Conservation (phyloP, 2,329 filamentous ascomycete genomes). For the Ceratocystis alfenasii region DNA sequence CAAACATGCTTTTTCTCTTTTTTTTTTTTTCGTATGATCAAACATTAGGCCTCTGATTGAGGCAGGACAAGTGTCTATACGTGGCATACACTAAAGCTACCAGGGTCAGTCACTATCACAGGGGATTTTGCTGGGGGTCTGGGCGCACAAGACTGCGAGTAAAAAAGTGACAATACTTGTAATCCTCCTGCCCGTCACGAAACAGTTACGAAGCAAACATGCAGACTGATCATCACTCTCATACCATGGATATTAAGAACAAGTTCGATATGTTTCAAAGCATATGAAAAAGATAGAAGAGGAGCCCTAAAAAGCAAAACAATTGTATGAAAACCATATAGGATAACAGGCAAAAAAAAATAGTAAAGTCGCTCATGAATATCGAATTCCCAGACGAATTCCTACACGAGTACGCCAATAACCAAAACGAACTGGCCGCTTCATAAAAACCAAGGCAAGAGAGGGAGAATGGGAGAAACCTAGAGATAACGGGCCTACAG, state of each 20-base stretch:
- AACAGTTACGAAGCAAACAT: too few species aligned
- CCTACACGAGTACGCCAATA: not conserved
- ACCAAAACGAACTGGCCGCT: not conserved
- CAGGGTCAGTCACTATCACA: too few species aligned
- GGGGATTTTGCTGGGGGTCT: too few species aligned
- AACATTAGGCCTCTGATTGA: not conserved
- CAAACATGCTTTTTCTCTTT: not conserved
- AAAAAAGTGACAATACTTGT: too few species aligned
- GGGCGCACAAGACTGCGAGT: too few species aligned
- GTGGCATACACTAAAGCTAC: too few species aligned
- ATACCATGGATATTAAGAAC: not conserved
- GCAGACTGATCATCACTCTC: not conserved
- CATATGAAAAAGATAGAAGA: not conserved
- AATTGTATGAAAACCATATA: not conserved
- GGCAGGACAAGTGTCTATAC: too few species aligned
- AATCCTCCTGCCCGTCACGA: too few species aligned
- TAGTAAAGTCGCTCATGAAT: not conserved
- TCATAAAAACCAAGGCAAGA: not conserved
- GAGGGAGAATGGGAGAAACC: not conserved
- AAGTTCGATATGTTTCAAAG: not conserved
- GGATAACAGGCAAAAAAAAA: not conserved
- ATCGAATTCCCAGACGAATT: not conserved
- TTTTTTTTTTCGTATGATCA: not conserved
- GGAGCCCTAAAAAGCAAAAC: not conserved
- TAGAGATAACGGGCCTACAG: not conserved